Base-by-base conservation (phyloP, 2,329 filamentous ascomycete genomes). In the Curvularia sp. region DNA sequence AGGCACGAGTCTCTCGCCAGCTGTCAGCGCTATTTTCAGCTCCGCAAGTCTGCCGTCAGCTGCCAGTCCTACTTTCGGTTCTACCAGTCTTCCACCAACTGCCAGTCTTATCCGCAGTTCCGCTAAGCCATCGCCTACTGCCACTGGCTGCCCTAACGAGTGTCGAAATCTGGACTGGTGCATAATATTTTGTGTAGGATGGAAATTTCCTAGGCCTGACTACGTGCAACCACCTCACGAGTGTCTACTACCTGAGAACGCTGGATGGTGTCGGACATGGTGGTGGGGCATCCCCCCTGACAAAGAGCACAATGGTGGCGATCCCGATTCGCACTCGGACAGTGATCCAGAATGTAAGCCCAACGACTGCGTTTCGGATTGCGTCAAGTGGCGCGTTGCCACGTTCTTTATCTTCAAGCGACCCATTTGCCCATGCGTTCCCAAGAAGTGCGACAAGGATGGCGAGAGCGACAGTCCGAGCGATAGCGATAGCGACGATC, bases 391-490 rank as follows among this genome's bases (percentile, higher is more conserved):
- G 59, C 54, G 49, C 20, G 26, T 43, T 5, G 1, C 53, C 20
- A 61, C 54, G 1, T 57, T 67, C 9, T 20, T 60, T 1, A 2
- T 52, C 4, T 20, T 61, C 30, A 66, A 63, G 50, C 46, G 58
- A 2, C 61, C 65, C 7, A 1, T 62, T 26, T 67, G 65, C 35
- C 55, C 58, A 8, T 67, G 65, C 24, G 39, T 57, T 3, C 55
- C 52, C 9, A 41, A 31, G 20, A 62, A 55, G n/a, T 67, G 65
- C 31, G 53, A 60, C 20, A 55, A 48, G 13, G 49, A 30, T 18
- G 28, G 33, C 12, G 60, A 60, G 24, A 62, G 59, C 20, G 53
- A 65, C 8, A 53, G 50, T 44, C 44, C 49, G 4, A 53, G 59
- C 15, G 53, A 63, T 20, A 57, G 58, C 22, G 51, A 59, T 20